Evolutionary conservation across 73 alveolate species (phyloP).

Genomic region (Strombidium stylifer): DNA sequence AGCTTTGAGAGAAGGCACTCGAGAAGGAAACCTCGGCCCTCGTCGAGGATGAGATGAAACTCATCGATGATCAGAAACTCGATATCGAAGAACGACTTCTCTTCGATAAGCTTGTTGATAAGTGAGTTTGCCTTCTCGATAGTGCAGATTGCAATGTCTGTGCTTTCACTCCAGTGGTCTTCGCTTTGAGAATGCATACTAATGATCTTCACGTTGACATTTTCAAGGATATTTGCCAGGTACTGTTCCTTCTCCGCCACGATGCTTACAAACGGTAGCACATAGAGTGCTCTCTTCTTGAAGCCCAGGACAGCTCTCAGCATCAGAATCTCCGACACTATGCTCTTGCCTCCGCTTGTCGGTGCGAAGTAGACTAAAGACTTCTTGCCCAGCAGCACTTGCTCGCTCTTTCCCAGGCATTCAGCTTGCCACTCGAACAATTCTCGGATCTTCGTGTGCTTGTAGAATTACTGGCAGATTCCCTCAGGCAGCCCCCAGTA

Average conservation of each 20-base stretch:
- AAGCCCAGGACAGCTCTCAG: constrained; percentile 41
- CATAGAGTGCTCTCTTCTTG: constrained; percentile 58
- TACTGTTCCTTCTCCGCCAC: constrained; percentile 42
- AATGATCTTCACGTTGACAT: constrained; percentile 31
- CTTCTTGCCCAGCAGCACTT: constrained; percentile 18
- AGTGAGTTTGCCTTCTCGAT: constrained; percentile 73
- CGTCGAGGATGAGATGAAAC: constrained; percentile 64
- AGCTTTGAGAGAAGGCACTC: constrained; percentile 62
- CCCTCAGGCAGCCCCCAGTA: constrained; percentile 70
- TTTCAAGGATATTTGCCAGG: constrained; percentile 27
- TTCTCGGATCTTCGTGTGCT: constrained; percentile 39
- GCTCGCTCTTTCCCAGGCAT: constrained; percentile 23
- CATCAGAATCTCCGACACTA: constrained; percentile 70
- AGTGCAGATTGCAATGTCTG: constrained; percentile 74
- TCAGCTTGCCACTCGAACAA: constrained; percentile 58
- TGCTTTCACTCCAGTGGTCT: constrained; percentile 45
- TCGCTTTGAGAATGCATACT: constrained; percentile 54
- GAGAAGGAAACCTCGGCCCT: constrained; percentile 62
- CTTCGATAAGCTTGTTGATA: constrained; percentile 63
- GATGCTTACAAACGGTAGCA: constrained; percentile 67
- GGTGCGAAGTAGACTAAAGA: constrained; percentile 76
- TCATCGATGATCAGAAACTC: constrained; percentile 65
- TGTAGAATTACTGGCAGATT: constrained; percentile 34
- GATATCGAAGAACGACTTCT: constrained; percentile 35
- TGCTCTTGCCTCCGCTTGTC: constrained; percentile 75